These are phyloP conservation scores for Erysimum cheiri DNA, from an alignment of 441 rosid genomes.

Conservation along the genomic window DNA sequence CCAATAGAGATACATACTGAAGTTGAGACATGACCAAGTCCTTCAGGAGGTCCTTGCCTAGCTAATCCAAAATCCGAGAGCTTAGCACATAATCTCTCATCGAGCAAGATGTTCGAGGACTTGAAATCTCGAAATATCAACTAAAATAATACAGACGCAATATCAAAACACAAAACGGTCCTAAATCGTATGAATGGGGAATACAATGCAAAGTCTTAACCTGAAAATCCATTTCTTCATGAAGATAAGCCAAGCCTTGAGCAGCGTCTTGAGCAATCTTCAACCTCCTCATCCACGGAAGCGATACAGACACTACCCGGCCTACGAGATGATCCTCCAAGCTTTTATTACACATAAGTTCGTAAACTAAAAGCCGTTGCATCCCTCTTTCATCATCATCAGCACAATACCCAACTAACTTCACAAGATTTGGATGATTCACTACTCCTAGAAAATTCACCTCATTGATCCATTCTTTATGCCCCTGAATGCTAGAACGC, in stretches of 20 bases:
- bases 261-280: conserved; percentile 91
- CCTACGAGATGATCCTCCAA: conserved; percentile 84
- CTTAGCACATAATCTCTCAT: conserved; percentile 82
- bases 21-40: conserved; percentile 88
- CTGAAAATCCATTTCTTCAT: conserved; percentile 98
- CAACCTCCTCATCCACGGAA: conserved; percentile 78
- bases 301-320: conserved; percentile 49
- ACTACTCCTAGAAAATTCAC: conserved; percentile 91
- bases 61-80: conserved; percentile 97
- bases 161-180: background rate
- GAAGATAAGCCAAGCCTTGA: conserved; percentile 90
- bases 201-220: conserved; percentile 42
- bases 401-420: conserved; percentile 87
- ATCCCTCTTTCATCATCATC: conserved; percentile 97
- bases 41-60: conserved; percentile 92
- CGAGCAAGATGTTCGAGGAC: conserved; percentile 85
- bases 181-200: background rate
- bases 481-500: conserved; percentile 92
- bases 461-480: conserved; percentile 97
- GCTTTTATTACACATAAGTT: conserved; percentile 90
- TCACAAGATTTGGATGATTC: conserved; percentile 95
- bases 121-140: conserved; percentile 93
- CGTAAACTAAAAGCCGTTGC: conserved; percentile 85
- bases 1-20: conserved; percentile 57
- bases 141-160: too few relatives aligned